Conservation (phyloP, 441 rosid species). For the Gossypium davidsonii region DNA sequence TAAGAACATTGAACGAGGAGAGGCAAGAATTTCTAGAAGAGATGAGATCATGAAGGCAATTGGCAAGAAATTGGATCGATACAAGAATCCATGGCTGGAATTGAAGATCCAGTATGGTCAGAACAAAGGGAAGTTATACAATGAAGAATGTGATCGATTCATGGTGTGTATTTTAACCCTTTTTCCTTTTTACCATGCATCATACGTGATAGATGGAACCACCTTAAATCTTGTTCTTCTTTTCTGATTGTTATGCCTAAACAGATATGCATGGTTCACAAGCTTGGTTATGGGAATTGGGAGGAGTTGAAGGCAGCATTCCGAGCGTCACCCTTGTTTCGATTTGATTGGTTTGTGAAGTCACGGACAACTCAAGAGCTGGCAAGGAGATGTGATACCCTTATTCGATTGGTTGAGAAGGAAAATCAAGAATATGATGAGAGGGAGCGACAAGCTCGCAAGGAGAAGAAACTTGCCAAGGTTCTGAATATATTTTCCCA, state of each 20-base stretch:
- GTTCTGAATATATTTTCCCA: conserved; percentile 26
- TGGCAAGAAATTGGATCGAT: conserved; percentile 94
- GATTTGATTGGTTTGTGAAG: conserved; percentile 97
- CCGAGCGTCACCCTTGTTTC: conserved; percentile 77
- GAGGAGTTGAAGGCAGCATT: conserved; percentile 93
- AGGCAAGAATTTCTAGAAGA: conserved; percentile 88
- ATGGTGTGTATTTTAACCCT: conserved; percentile 45
- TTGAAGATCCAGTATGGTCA: conserved; percentile 98
- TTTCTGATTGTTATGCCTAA: conserved; percentile 8
- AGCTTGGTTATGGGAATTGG: conserved; percentile 99
- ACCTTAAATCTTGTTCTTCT: background rate
- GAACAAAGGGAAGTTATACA: conserved; percentile 94
- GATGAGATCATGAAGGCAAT: conserved; percentile 99
- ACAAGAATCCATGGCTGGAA: conserved; percentile 97
- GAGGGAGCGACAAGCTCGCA: conserved; percentile 96
- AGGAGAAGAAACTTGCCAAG: conserved; percentile 97
- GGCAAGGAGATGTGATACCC: conserved; percentile 94
- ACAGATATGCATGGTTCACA: conserved; percentile 98
- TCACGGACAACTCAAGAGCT: conserved; percentile 92
- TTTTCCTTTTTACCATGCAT: background rate
- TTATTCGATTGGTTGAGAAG: conserved; percentile 92
- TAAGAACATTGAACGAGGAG: conserved; percentile 97
- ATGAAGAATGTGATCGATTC: conserved; percentile 98
- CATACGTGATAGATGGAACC: background rate
- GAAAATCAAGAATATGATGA: conserved; percentile 97